Conservation (phyloP, 768 basidiomycete species). For the Pilatotrama ljubarskyi region DNA sequence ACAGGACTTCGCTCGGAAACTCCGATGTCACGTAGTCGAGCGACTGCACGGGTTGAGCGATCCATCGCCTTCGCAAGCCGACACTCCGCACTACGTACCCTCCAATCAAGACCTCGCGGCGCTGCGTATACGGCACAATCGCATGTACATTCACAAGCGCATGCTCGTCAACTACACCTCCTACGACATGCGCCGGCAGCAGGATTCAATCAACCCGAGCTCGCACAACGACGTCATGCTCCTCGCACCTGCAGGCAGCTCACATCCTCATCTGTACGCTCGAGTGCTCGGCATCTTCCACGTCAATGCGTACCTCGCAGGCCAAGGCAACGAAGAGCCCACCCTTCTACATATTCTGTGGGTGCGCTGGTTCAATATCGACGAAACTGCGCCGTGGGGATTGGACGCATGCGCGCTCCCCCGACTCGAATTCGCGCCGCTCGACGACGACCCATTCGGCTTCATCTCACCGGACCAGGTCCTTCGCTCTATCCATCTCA, state of each 20-base stretch:
- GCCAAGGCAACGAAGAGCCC: background rate
- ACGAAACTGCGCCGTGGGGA: constrained; percentile 20
- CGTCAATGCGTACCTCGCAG: constrained; percentile 13
- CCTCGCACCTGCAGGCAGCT: background rate
- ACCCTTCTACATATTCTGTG: constrained; percentile 35
- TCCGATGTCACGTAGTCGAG: background rate
- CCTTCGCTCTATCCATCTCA: constrained; percentile 41
- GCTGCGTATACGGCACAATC: constrained; percentile 17
- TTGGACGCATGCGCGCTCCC: background rate
- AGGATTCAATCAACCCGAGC: constrained; percentile 28
- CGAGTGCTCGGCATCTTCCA: constrained; percentile 27
- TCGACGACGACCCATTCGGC: constrained; percentile 35
- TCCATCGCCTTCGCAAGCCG: background rate
- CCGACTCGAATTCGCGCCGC: background rate
- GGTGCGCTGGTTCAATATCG: constrained; percentile 37
- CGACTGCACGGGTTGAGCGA: too few relatives aligned
- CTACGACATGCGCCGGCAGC: constrained; percentile 31
- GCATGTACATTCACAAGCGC: constrained; percentile 26
- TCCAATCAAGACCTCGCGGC: background rate
- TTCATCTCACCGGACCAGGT: constrained; percentile 46
- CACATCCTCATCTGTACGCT: constrained; percentile 31
- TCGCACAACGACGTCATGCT: constrained; percentile 37
- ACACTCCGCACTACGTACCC: too few relatives aligned
- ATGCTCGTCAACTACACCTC: constrained; percentile 36
- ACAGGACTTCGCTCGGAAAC: background rate